phyloP scores from a whole-genome alignment of 495 filamentous ascomycete species.

The Tirmania nivea region DNA sequence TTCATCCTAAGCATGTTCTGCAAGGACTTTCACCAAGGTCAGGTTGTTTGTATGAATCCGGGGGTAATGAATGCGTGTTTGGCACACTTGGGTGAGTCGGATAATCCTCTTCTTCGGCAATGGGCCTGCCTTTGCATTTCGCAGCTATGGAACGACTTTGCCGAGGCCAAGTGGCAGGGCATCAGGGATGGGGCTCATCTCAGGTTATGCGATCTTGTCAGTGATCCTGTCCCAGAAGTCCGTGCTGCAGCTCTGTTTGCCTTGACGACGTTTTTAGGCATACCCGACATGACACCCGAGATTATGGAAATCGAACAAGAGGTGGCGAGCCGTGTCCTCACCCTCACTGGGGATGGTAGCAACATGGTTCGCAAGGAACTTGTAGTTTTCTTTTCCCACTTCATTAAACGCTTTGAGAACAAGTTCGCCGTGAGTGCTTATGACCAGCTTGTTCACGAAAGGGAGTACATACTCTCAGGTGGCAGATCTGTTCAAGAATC shows the following conservation, averaged over 20 bases:
- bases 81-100: conserved; percentile 53
- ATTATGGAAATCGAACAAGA: conserved; percentile 76
- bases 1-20: conserved; percentile 96
- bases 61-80: conserved; percentile 73
- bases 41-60: conserved; percentile 64
- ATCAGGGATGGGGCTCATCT: conserved; percentile 61
- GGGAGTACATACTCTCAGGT: conserved; percentile 29
- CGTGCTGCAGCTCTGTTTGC: conserved; percentile 82
- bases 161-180: conserved; percentile 84
- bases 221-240: conserved; percentile 88
- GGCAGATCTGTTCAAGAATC: background rate
- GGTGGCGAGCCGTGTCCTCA: conserved; percentile 59
- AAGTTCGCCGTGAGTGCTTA: conserved; percentile 83
- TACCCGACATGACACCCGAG: conserved; percentile 77
- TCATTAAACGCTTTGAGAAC: conserved; percentile 73
- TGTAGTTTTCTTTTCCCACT: conserved; percentile 78
- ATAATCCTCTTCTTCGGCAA: conserved; percentile 75
- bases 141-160: conserved; percentile 76
- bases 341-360: conserved; percentile 78
- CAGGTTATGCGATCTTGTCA: conserved; percentile 55
- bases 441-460: conserved; percentile 74
- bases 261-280: conserved; percentile 79
- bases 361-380: conserved; percentile 84
- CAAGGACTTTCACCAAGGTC: conserved; percentile 73
- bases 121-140: conserved; percentile 95